A percentile compares a stretch with the other conserved stretches of the same genome.
Evolutionary conservation across 202 grass and related monocot genomes (phyloP).

Genomic region (Zizania palustris): DNA sequence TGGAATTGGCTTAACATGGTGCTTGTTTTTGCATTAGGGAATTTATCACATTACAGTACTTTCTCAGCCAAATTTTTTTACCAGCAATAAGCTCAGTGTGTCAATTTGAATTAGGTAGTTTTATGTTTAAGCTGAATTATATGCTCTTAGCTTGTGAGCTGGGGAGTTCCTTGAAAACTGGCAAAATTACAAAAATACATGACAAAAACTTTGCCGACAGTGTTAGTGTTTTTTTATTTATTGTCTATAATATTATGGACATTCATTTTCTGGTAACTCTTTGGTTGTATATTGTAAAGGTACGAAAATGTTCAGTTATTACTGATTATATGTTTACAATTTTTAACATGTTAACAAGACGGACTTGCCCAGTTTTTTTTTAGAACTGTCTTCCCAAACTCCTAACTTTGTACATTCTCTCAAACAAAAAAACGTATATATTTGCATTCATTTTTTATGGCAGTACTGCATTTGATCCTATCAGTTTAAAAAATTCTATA

Average conservation of each 20-base stretch:
- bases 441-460: conserved; percentile 23
- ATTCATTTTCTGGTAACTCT: conserved; percentile 25
- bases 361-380: conserved; percentile 7
- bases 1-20: conserved; percentile 13
- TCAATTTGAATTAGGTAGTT: conserved; percentile 28
- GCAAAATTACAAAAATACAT: not conserved
- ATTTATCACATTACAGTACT: not conserved
- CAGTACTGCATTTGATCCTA: not conserved
- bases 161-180: conserved; percentile 25
- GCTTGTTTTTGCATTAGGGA: not conserved
- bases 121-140: conserved; percentile 16
- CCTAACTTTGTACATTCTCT: not conserved
- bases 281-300: not conserved
- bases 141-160: conserved; percentile 24
- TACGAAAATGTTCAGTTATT: not conserved
- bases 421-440: no score
- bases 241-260: conserved; percentile 15
- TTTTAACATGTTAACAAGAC: conserved; percentile 12
- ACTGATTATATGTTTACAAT: not conserved
- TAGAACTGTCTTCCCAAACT: not conserved
- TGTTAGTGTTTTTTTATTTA: conserved; percentile 13
- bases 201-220: conserved; percentile 9
- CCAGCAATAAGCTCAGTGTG: not conserved
- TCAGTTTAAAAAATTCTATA: not conserved
- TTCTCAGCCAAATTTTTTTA: conserved; percentile 1